Evolutionary conservation across 129 eudicot species (phyloP).

Genomic region (Chrysanthemum makinoi): DNA sequence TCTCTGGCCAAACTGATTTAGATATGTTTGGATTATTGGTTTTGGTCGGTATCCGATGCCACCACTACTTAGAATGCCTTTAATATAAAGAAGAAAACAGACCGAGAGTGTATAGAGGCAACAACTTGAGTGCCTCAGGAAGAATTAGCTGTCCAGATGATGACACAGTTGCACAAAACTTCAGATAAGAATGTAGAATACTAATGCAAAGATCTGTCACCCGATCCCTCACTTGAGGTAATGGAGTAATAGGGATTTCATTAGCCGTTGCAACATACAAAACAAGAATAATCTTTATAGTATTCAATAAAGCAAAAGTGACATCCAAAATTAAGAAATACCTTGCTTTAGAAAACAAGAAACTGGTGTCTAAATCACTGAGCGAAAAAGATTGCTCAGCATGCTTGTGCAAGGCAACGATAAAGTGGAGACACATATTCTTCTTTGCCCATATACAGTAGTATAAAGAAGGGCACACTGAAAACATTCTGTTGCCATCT

Average conservation of each 20-base stretch:
- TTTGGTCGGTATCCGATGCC: too few species aligned
- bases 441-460: too few species aligned
- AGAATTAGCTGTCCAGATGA: slow-evolving; percentile 93
- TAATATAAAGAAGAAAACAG: slow-evolving; percentile 28
- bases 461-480: too few species aligned
- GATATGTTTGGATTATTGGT: too few species aligned
- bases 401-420: too few species aligned
- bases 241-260: slow-evolving; percentile 71
- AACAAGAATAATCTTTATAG: slow-evolving; percentile 1
- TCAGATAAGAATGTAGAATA: slow-evolving; percentile 83
- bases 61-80: neutral
- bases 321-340: slow-evolving; percentile 5
- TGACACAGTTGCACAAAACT: slow-evolving; percentile 92
- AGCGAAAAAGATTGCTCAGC: too few species aligned
- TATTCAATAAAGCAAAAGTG: neutral
- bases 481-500: too few species aligned
- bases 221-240: slow-evolving; percentile 77
- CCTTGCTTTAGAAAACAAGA: too few species aligned
- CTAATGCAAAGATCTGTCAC: slow-evolving; percentile 72
- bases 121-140: slow-evolving; percentile 93
- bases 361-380: too few species aligned
- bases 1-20: too few species aligned
- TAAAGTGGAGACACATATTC: too few species aligned
- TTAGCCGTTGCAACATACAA: slow-evolving; percentile 60
- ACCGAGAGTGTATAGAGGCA: slow-evolving; percentile 96